Conservation (phyloP, 2,329 filamentous ascomycete genomes). For the Scedosporium dehoogii region DNA sequence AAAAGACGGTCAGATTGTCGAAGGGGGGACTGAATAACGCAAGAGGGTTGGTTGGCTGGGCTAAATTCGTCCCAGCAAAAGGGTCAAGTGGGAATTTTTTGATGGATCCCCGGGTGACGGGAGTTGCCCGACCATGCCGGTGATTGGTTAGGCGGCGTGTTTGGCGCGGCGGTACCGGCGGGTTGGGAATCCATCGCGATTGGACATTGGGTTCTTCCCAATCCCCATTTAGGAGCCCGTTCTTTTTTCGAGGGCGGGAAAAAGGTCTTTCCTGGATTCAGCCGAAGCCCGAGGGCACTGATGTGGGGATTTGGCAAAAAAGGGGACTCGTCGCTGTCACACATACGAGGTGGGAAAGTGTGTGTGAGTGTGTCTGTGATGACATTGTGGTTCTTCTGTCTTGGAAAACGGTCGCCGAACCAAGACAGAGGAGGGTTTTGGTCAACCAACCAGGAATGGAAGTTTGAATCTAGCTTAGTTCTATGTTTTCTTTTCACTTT, state of each 20-base stretch:
- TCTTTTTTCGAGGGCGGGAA: not conserved
- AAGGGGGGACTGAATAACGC: not conserved
- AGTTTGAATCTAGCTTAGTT: not conserved
- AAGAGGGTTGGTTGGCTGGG: not conserved
- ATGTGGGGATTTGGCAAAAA: no score
- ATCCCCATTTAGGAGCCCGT: not conserved
- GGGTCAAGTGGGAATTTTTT: not conserved
- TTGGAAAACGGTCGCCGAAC: not conserved
- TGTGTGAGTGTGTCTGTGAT: no score
- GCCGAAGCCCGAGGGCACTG: no score
- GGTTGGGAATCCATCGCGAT: not conserved
- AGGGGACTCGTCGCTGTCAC: no score
- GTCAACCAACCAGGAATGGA: not conserved
- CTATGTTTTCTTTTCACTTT: not conserved
- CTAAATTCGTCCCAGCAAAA: not conserved
- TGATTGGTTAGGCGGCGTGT: not conserved
- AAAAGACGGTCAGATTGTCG: not conserved
- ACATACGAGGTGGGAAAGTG: no score
- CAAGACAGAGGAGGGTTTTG: not conserved
- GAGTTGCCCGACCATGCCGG: not conserved
- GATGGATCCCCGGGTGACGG: not conserved
- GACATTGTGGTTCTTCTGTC: not conserved
- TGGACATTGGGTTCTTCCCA: not conserved
- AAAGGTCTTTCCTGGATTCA: no score
- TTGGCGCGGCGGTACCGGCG: not conserved